phyloP scores from a whole-genome alignment of 495 filamentous ascomycete species.

The Trichoderma orchidacearum region DNA sequence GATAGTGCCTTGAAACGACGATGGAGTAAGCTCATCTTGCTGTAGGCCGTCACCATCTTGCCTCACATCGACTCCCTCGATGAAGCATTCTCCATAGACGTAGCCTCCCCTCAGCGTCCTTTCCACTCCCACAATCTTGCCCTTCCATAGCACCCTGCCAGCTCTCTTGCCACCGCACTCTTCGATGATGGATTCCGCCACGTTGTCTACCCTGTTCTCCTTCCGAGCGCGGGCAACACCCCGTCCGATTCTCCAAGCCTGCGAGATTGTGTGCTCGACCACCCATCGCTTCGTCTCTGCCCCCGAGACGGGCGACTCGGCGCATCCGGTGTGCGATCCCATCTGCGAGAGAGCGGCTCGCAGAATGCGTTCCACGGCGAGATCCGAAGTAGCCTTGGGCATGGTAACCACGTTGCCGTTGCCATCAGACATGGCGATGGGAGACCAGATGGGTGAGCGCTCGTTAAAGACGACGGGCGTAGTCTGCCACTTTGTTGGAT shows the following conservation, averaged over 20 bases:
- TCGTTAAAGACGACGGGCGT: slow-evolving; percentile 39
- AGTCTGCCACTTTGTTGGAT: slow-evolving; percentile 43
- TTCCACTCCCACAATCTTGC: slow-evolving; percentile 47
- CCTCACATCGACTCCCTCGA: slow-evolving; percentile 27
- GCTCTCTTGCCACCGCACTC: slow-evolving; percentile 38
- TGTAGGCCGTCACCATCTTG: slow-evolving; percentile 6
- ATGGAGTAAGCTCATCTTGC: not conserved
- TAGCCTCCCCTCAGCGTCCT: slow-evolving; percentile 40
- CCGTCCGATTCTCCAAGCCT: slow-evolving; percentile 40
- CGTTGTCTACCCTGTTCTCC: slow-evolving; percentile 29
- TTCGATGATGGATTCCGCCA: slow-evolving; percentile 42
- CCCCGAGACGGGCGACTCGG: slow-evolving; percentile 27
- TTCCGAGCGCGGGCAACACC: slow-evolving; percentile 35
- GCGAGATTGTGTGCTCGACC: slow-evolving; percentile 35
- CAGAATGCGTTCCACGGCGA: slow-evolving; percentile 24
- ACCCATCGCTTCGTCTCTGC: slow-evolving; percentile 33
- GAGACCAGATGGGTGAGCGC: slow-evolving; percentile 27
- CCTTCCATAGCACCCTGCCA: slow-evolving; percentile 41
- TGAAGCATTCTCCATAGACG: slow-evolving; percentile 38
- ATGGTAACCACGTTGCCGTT: slow-evolving; percentile 34
- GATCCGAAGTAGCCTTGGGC: slow-evolving; percentile 22
- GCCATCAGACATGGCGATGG: slow-evolving; percentile 33
- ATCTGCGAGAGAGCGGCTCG: slow-evolving; percentile 29
- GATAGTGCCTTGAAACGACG: slow-evolving; percentile 21
- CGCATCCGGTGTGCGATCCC: slow-evolving; percentile 33